Base-by-base conservation (phyloP, 257 asterid genomes). In the Fraxinus quadrangulata region DNA sequence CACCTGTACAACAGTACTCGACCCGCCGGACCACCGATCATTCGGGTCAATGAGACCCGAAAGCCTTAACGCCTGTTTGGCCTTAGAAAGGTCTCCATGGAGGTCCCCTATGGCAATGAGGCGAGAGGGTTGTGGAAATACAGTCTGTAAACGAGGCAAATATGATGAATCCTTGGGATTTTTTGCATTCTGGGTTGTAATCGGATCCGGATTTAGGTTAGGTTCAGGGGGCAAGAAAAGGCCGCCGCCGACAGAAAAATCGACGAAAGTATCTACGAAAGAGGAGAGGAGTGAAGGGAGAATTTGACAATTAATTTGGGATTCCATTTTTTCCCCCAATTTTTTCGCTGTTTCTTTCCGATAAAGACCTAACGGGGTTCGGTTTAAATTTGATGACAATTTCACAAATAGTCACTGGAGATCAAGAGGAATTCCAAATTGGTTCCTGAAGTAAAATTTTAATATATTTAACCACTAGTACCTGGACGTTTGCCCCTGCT, bases 241-340 rank as follows among this genome's bases (percentile, higher is more conserved):
- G 75, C 99, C 99, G 72, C 96, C 97, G 84, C 97, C 89, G 82
- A 89, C 97, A 59, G 98, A 88, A 89, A 90, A 95, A 81, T 95
- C 99, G 78, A 95, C 84, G 85, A 95, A 92, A 3, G 96, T 86
- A 76, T 93, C 93, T 75, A 92, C 83, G 84, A 95, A 95, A 9
- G 88, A 80, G 82, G 97, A 85, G 61, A 95, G 78, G 21, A 89
- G 81, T 23, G 90, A 82, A 24, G 97, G 96, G 45, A 92, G 84
- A 12, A 70, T 61, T 59, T 84, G 83, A 83, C 99, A 95, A 74
- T 86, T 81, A 75, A 89, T 47, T 23, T 51, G 71, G 40, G 84
- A 42, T 45, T 83, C 90, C 77, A 75, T 61, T 26, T 51, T 26
- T 28, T 73, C 56, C 10, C 23, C 65, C 79, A 82, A 40, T 23